A percentile compares a stretch with the other conserved stretches of the same genome.
These are phyloP conservation scores for Colletotrichum liaoningense DNA, from an alignment of 2,329 filamentous ascomycete genomes.

Conservation along the genomic window DNA sequence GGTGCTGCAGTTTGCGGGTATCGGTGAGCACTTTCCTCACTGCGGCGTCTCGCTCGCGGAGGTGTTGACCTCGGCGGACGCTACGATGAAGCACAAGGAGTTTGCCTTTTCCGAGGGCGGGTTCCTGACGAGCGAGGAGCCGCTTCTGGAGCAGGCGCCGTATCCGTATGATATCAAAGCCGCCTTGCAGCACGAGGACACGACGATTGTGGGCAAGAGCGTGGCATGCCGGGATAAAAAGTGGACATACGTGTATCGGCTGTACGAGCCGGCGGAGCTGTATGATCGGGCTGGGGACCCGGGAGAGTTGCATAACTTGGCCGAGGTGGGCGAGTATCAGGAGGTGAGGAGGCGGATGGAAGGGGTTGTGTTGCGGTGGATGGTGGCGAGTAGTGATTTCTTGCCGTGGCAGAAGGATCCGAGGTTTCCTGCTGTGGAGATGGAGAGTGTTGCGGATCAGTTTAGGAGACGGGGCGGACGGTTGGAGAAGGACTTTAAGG, in stretches of 20 bases:
- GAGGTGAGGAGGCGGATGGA: constrained; percentile 41
- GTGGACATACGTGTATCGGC: constrained; percentile 56
- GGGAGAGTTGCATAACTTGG: constrained; percentile 52
- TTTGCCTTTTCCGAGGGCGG: constrained; percentile 58
- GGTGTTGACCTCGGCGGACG: background rate
- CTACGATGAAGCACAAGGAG: constrained; percentile 45
- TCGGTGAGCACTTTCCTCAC: constrained; percentile 53
- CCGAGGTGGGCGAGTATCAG: constrained; percentile 41
- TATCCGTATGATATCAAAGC: constrained; percentile 60
- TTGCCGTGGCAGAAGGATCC: constrained; percentile 49
- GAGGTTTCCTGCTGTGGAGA: constrained; percentile 48
- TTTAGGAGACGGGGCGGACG: constrained; percentile 16
- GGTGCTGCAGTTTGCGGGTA: constrained; percentile 50
- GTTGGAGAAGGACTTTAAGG: background rate
- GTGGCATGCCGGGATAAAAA: constrained; percentile 48
- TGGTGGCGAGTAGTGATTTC: constrained; percentile 48
- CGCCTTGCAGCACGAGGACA: constrained; percentile 57
- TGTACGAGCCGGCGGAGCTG: constrained; percentile 58
- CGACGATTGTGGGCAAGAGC: constrained; percentile 54
- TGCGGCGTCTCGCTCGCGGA: constrained; percentile 34
- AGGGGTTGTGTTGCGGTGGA: constrained; percentile 50
- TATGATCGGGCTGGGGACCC: constrained; percentile 52
- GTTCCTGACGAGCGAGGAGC: constrained; percentile 56
- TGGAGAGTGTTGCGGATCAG: constrained; percentile 45
- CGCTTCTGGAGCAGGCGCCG: constrained; percentile 53